Base-by-base conservation (phyloP, 1,284 basidiomycete genomes). In the Trametes hirsuta region DNA sequence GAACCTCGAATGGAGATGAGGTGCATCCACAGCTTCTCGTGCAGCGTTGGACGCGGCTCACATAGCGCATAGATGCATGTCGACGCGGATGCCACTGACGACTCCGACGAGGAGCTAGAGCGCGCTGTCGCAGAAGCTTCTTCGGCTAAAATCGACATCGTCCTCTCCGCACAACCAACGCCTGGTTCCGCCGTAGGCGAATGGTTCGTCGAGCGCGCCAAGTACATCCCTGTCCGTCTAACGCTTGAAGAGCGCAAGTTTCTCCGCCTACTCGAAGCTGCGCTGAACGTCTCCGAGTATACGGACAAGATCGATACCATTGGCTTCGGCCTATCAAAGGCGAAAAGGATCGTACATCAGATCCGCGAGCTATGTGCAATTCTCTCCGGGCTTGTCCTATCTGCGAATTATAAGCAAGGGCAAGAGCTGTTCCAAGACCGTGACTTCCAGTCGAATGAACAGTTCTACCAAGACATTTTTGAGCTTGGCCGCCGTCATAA, bases 221-320 rank as follows among this genome's bases (percentile, higher is more conserved):
- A 88, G 72, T 90, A 78, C 73, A 92, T 93, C 56, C 91, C 91
- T 1, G 72, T 93, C 21, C 89, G 91, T 22, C 79, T 93, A 24
- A 86, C 85, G 0, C 76, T 91, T 35, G 66, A 69, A 41, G 91
- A 93, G 74, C 87, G 91, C 61, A 93, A 93, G 73, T 90, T 80
- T 71, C 85, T 93, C 52, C 87, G 91, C 25, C 81, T 93, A 5
- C 79, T 93, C 47, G 91, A 93, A 59, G 90, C 90, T 6, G 91
- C 91, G 1, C 80, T 91, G 36, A 84, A 82, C 49, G 91, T 93
- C 22, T 91, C 88, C 6, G 91, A 93, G 71, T 93, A 93, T 70
- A 93, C 91, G 34, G 91, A 93, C 79, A 91, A 90, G 71, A 91
- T 92, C 40, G 90, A 93, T 74, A 89, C 87, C 44, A 74, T 93